Evolutionary conservation across 1,139 yeast species (phyloP), one percentile per base, ranked within the genome.

Genomic region (Pichia sp.): DNA sequence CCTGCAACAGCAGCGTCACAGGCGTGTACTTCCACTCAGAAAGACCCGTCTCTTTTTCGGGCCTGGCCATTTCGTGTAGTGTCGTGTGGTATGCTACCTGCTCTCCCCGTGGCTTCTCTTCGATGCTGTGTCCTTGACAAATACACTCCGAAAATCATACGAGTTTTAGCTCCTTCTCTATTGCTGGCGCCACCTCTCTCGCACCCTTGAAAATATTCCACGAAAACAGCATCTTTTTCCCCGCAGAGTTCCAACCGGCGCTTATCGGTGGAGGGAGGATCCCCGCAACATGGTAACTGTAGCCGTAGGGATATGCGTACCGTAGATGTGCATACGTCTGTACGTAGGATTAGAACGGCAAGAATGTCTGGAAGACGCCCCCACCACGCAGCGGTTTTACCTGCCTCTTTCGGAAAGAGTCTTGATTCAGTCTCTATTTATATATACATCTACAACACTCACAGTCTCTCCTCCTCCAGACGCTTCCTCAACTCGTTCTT

Each of bases 401-500:
- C 15, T 36, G 40, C 40, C 40, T 36, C 6, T 11, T 36, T 36
- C 13, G 40, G 23, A 19, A 19, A 19, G 23, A 19, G 23, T 19
- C 3, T 19, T 19, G 23, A 19, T 19, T 19, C 23, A 19, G 23
- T 19, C 23, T 19, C 23, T 19, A 19, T 19, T 3, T 19, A 19
- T 19, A 19, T 19, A 19, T 19, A 19, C 23, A 19, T 19, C 23
- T 19, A 19, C 23, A 19, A 19, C 23, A 19, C 23, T 3, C 3
- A 31, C 13, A 36, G 45, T 5, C 42, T 26, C 29, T 54, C 55
- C 2, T 26, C 36, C 10, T 47, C 46, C 13, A 62, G 31, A n/a
- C 58, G 36, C 6, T 59, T 58, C 29, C 54, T 57, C 42, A 62
- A 54, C 52, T 62, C 64, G 19, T 53, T 53, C 32, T 55, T 59